Evolutionary conservation across 2,329 filamentous ascomycete genomes (phyloP).

Genomic region (Ophiocordyceps camponoti-saundersi): DNA sequence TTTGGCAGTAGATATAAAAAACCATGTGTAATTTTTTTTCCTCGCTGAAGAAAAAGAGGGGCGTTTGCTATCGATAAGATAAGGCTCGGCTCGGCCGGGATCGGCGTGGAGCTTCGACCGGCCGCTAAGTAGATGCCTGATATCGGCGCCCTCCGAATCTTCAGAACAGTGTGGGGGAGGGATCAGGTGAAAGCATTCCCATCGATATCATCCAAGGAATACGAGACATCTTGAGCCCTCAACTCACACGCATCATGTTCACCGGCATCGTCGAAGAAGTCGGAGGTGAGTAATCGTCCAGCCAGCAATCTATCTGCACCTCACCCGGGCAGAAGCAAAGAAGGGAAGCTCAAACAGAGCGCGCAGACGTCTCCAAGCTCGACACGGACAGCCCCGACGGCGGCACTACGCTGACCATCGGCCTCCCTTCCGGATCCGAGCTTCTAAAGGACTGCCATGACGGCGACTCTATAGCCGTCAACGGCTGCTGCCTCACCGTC

Average conservation of each 20-base stretch:
- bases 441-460: constrained; percentile 72
- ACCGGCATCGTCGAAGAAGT: constrained; percentile 88
- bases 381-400: constrained; percentile 66
- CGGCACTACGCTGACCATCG: constrained; percentile 82
- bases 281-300: constrained; percentile 49
- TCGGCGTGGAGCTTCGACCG: background rate
- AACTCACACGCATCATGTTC: constrained; percentile 49
- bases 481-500: constrained; percentile 90
- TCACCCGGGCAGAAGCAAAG: background rate
- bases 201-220: too few species aligned
- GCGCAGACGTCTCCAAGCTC: constrained; percentile 74
- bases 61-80: background rate
- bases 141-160: background rate
- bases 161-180: too few species aligned
- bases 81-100: background rate
- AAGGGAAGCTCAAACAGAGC: background rate
- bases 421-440: constrained; percentile 43
- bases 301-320: background rate
- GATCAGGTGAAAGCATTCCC: too few species aligned
- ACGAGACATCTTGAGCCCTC: background rate
- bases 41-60: background rate
- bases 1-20: background rate
- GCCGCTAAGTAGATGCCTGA: background rate
- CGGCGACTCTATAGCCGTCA: constrained; percentile 88
- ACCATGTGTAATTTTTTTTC: background rate